These are phyloP conservation scores for Metahyphopichia silvanorum DNA, from an alignment of 805 yeast species.

Conservation along the genomic window DNA sequence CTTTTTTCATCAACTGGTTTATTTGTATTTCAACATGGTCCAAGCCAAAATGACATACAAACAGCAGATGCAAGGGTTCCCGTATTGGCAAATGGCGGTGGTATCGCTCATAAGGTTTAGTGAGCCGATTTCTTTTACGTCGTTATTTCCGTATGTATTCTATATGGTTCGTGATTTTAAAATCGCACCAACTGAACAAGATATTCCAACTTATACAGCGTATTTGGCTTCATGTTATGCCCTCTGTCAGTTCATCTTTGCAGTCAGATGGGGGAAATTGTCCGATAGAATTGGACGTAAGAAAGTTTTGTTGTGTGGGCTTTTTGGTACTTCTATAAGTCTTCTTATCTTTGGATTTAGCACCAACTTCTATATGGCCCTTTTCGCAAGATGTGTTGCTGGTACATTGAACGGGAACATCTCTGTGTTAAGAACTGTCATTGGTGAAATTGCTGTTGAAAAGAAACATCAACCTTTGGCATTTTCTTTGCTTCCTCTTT, in stretches of 20 bases:
- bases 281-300: conserved; percentile 29
- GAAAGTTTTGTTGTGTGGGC: conserved; percentile 21
- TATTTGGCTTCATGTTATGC: conserved; percentile 20
- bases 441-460: conserved; percentile 30
- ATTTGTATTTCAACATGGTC: not conserved
- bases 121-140: conserved; percentile 43
- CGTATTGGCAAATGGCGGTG: conserved; percentile 43
- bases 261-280: conserved; percentile 27
- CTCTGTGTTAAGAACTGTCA: conserved; percentile 28
- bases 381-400: conserved; percentile 23
- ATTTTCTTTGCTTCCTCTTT: conserved; percentile 26
- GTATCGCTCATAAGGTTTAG: conserved; percentile 45
- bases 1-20: too few species aligned
- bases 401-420: conserved; percentile 29
- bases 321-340: conserved; percentile 22
- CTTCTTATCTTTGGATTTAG: conserved; percentile 27
- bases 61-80: conserved; percentile 51
- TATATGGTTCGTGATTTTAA: conserved; percentile 20
- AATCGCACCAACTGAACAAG: conserved; percentile 15
- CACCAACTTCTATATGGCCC: conserved; percentile 23
- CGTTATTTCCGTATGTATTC: conserved; percentile 25
- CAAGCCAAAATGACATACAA: conserved; percentile 19
- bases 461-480: conserved; percentile 28
- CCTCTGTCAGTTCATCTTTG: conserved; percentile 19
- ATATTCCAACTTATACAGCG: conserved; percentile 16